phyloP scores from a whole-genome alignment of 2,329 filamentous ascomycete genomes.

The Epicoccum nigrum region DNA sequence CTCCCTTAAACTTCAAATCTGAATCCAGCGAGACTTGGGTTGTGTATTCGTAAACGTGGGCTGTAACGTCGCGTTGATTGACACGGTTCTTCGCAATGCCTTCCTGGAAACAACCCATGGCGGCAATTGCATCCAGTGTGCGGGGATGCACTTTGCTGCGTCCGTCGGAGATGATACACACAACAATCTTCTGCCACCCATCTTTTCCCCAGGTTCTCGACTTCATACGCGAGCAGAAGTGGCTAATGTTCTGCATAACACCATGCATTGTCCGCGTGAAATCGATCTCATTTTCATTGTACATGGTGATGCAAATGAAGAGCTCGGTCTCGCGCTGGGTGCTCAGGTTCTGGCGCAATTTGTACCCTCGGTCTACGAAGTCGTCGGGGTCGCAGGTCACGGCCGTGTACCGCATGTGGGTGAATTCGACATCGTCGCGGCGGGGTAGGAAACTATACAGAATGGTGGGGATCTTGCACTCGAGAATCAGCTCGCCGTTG shows the following conservation, averaged over 20 bases:
- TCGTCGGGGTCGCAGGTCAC: conserved; percentile 98
- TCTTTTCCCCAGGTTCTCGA: conserved; percentile 96
- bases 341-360: conserved; percentile 88
- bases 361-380: conserved; percentile 86
- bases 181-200: conserved; percentile 99
- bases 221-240: conserved; percentile 91
- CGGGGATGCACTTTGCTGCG: conserved; percentile 91
- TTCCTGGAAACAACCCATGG: conserved; percentile 97
- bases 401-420: conserved; percentile 97
- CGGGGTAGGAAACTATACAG: conserved; percentile 95
- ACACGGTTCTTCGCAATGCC: conserved; percentile 98
- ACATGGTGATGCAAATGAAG: conserved; percentile 98
- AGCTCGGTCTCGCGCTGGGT: conserved; percentile 90
- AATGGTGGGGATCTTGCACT: conserved; percentile 99
- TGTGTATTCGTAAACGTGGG: conserved; percentile 98
- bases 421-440: conserved; percentile 93
- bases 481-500: conserved; percentile 95
- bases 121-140: conserved; percentile 90
- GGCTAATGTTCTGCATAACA: conserved; percentile 96
- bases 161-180: conserved; percentile 94
- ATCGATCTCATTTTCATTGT: conserved; percentile 96
- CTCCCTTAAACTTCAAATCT: conserved; percentile 97
- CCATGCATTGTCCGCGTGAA: conserved; percentile 99
- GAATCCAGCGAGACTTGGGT: conserved; percentile 96
- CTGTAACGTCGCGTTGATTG: conserved; percentile 93